phyloP scores from a whole-genome alignment of 257 asterid species.

The Nicotiana otophora region DNA sequence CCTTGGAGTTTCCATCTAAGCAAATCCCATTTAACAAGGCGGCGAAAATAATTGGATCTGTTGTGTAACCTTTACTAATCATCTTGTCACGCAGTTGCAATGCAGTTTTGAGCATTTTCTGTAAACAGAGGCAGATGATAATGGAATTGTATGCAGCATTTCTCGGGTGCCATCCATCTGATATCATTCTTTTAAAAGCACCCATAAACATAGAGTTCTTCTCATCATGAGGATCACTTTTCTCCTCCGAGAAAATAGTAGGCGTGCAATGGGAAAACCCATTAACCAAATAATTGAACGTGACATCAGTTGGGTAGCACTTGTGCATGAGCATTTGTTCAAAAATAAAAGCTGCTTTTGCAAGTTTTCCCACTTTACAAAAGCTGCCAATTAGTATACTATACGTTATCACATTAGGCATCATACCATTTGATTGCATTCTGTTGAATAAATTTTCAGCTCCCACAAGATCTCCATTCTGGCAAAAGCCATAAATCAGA shows the following conservation, averaged over 20 bases:
- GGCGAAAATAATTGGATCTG: constrained; percentile 50
- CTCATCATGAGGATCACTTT: constrained; percentile 13
- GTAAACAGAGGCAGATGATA: constrained; percentile 60
- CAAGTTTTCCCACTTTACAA: constrained; percentile 63
- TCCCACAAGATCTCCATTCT: constrained; percentile 36
- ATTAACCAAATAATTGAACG: constrained; percentile 68
- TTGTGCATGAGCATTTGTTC: constrained; percentile 68
- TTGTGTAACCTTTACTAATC: constrained; percentile 39
- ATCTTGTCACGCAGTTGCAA: constrained; percentile 46
- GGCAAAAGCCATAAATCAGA: constrained; percentile 71
- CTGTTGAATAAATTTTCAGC: constrained; percentile 54
- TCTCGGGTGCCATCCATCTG: constrained; percentile 50
- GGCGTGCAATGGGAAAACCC: constrained; percentile 48
- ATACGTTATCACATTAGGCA: constrained; percentile 86
- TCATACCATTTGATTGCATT: constrained; percentile 46
- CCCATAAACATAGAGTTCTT: constrained; percentile 48
- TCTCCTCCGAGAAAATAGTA: constrained; percentile 11
- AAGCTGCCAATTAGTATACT: constrained; percentile 63
- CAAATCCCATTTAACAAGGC: constrained; percentile 69
- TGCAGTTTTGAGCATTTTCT: constrained; percentile 53
- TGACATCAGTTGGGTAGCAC: constrained; percentile 73
- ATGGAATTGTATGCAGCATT: constrained; percentile 71
- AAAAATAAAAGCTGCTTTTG: constrained; percentile 55
- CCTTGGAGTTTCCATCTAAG: constrained; percentile 52
- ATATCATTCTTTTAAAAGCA: constrained; percentile 41